Evolutionary conservation across 1,284 basidiomycete species (phyloP), one percentile per base, ranked within the genome.

Genomic region (Uromyces viciae-fabae): DNA sequence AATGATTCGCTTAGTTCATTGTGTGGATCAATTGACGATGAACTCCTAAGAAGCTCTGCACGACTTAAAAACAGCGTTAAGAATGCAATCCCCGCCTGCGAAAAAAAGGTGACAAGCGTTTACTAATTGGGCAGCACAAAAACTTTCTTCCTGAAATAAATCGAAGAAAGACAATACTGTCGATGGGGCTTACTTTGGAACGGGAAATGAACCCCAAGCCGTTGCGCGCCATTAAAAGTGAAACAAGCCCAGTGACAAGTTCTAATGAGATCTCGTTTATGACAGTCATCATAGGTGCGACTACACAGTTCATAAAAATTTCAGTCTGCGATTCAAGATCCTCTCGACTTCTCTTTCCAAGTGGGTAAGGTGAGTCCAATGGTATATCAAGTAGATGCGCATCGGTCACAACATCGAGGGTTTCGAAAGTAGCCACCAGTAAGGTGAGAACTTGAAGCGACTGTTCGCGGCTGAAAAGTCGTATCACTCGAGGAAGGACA

Each of bases 61-160:
- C 94, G 91, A 82, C 93, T 95, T 81, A 99, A 88, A 86, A 99
- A 92, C 72, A 97, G 89, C 0, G 95, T 99, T 82, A 98, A 88
- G 75, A 99, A 89, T 9, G 95, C 94, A 38, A 98, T 89, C 43
- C 96, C 97, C 75, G 97, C 94, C 91, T 97, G 84, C 8, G 46
- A 81, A 77, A 46, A 82, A 43, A 54, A 60, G 69, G 73, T 60
- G 17, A 68, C 33, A 3, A 5, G n/a, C n/a, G n/a, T n/a, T n/a
- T n/a, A n/a, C n/a, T n/a, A n/a, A n/a, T n/a, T n/a, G n/a, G 17
- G 22, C 5, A 43, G 28, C 62, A 36, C 22, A 42, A 22, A 8
- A 77, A 75, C 52, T 71, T 83, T 74, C 69, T 31, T 42, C 33
- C 22, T 28, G 25, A 49, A 33, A 71, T 33, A 4, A 3, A 25